These are phyloP conservation scores for Tricholoma saponaceum DNA, from an alignment of 768 basidiomycete genomes.

Conservation along the genomic window DNA sequence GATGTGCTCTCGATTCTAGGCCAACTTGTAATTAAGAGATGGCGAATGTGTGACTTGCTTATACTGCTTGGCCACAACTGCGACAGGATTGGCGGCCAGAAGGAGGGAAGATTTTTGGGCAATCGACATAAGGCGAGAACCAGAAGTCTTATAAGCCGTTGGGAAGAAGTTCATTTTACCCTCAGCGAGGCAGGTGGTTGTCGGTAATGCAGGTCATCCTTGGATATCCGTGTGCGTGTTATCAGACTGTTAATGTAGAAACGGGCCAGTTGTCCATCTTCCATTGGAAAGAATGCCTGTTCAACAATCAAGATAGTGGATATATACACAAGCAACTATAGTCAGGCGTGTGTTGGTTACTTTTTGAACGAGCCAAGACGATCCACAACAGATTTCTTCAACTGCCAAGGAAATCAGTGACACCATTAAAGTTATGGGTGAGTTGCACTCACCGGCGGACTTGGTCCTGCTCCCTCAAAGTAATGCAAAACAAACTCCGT, in stretches of 20 bases:
- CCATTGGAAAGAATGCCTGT: background rate
- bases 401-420: slow-evolving; percentile 24
- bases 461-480: slow-evolving; percentile 66
- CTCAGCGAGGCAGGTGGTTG: background rate
- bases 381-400: slow-evolving; percentile 48
- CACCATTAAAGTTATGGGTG: background rate
- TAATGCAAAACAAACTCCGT: slow-evolving; percentile 71
- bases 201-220: background rate
- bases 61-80: too few relatives aligned
- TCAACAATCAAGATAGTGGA: background rate
- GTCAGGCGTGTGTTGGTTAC: background rate
- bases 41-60: too few relatives aligned
- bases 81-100: too few relatives aligned
- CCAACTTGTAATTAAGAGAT: too few relatives aligned
- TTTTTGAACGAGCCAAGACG: slow-evolving; percentile 30
- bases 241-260: background rate
- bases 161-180: background rate
- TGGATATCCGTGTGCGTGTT: background rate
- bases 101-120: too few relatives aligned
- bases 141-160: too few relatives aligned
- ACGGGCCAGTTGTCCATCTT: background rate
- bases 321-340: background rate
- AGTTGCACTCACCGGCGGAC: slow-evolving; percentile 55
- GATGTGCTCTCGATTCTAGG: too few relatives aligned
- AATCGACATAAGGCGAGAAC: too few relatives aligned